phyloP scores from a whole-genome alignment of 2,329 filamentous ascomycete genomes.

The Colletotrichum shisoi region DNA sequence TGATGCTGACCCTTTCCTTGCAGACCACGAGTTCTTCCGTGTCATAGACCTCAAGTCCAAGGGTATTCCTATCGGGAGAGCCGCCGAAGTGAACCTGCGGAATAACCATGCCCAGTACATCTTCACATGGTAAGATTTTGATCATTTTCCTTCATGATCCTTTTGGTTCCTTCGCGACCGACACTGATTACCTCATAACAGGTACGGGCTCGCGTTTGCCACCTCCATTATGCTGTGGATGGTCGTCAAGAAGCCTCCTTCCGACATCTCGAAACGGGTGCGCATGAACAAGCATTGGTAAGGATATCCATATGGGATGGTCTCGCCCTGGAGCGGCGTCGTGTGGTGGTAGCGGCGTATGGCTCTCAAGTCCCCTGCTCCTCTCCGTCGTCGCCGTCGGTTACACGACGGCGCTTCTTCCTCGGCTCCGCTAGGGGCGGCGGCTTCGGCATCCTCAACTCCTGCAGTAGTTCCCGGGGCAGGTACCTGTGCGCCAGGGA shows the following conservation, averaged over 20 bases:
- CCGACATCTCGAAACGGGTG: slow-evolving; percentile 75
- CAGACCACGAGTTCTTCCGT: slow-evolving; percentile 80
- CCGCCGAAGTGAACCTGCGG: slow-evolving; percentile 88
- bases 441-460: slow-evolving; percentile 70
- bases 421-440: slow-evolving; percentile 61
- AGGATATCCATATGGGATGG: slow-evolving; percentile 11
- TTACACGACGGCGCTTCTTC: slow-evolving; percentile 51
- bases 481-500: slow-evolving; percentile 84
- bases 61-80: slow-evolving; percentile 87
- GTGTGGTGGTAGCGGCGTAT: slow-evolving; percentile 13
- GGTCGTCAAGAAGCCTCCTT: slow-evolving; percentile 86
- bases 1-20: slow-evolving; percentile 28
- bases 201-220: slow-evolving; percentile 84
- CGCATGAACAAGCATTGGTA: slow-evolving; percentile 80
- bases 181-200: slow-evolving; percentile 49
- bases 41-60: slow-evolving; percentile 77
- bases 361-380: slow-evolving; percentile 20
- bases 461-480: slow-evolving; percentile 82
- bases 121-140: slow-evolving; percentile 81
- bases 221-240: slow-evolving; percentile 97
- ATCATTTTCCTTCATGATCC: neutral
- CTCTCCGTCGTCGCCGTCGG: slow-evolving; percentile 36
- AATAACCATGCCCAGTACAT: slow-evolving; percentile 99
- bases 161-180: neutral
- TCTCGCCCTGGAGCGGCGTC: slow-evolving; percentile 35